A percentile compares a stretch with the other conserved stretches of the same genome.
These are phyloP conservation scores for Cryptosporidium andersoni DNA, from an alignment of 169 alveolate genomes.

Conservation along the genomic window DNA sequence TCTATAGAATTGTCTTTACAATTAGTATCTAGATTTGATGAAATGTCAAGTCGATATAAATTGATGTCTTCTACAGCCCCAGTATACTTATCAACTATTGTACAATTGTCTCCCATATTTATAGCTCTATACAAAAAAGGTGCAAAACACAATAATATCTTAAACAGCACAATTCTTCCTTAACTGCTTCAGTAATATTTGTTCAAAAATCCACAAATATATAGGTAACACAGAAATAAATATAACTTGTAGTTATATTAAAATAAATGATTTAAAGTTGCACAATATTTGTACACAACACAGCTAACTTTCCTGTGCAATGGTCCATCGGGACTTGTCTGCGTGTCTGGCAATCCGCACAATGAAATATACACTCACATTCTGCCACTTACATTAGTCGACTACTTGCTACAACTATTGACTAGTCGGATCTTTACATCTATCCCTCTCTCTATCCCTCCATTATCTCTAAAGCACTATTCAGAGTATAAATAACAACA, in stretches of 20 bases:
- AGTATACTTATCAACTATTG: too few species aligned
- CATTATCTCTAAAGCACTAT: constrained; percentile 1
- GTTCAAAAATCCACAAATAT: too few species aligned
- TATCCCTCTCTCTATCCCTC: constrained; percentile 64
- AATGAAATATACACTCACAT: constrained; percentile 66
- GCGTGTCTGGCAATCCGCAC: constrained; percentile 74
- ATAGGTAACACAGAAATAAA: background rate
- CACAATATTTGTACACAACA: constrained; percentile 68
- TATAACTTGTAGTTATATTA: constrained; percentile 2
- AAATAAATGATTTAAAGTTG: constrained; percentile 3
- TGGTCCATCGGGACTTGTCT: constrained; percentile 73
- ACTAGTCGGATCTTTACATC: constrained; percentile 18
- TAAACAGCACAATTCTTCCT: too few species aligned
- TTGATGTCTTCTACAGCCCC: too few species aligned
- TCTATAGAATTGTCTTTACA: too few species aligned
- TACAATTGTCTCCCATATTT: too few species aligned
- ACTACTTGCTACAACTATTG: constrained; percentile 60
- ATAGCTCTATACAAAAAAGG: too few species aligned
- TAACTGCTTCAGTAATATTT: too few species aligned
- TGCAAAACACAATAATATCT: too few species aligned
- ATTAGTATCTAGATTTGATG: too few species aligned
- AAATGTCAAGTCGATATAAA: too few species aligned
- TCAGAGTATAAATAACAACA: too few species aligned
- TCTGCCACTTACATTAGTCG: constrained; percentile 65
- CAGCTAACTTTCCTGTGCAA: constrained; percentile 68